Base-by-base conservation (phyloP, 1,139 yeast species). In the Eremothecium gossypii region DNA sequence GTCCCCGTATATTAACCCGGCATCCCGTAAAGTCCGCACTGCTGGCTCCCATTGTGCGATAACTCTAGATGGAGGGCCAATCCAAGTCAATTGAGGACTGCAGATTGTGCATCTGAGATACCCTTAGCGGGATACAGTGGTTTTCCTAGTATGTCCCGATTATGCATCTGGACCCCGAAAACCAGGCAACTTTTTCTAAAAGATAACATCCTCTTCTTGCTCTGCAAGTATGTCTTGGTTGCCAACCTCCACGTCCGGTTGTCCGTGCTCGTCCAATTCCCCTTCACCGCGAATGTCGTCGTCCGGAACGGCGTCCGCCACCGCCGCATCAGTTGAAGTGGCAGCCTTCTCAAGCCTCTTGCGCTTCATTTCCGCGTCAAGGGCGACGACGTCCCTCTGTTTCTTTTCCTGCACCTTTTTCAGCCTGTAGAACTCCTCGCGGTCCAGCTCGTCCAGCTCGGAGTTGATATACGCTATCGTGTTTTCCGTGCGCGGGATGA, bases 401-500 rank as follows among this genome's bases (percentile, higher is more conserved):
- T 91, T 91, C 81, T 87, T 89, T 61, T 87, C 65, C 67, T 91
- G 96, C 42, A 91, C 96, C 66, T 91, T 91, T 70, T 91, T 91
- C 70, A 91, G 77, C 58, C 98, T 73, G 68, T 87, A 91, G 61
- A 91, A 91, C 67, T 91, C 98, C 67, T 91, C 98, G 74, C 98
- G 83, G 64, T 91, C 98, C 64, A 91, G 74, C 68, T 91, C 98
- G 65, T 91, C 98, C 63, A 91, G 75, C 64, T 91, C 98, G 27
- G 96, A 85, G 65, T 87, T 87, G 69, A 91, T 91, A 65, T 91
- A 77, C 47, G 83, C 76, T 57, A 91, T 91, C 30, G 98, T 91
- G 65, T 91, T 91, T 65, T 91, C 96, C 2, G 97, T 89, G 66
- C 97, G 77, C 49, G 98, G 98, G 47, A 91, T 91, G 57, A 91